These are phyloP conservation scores for Fusarium zealandicum DNA, from an alignment of 2,329 filamentous ascomycete species.

Conservation along the genomic window DNA sequence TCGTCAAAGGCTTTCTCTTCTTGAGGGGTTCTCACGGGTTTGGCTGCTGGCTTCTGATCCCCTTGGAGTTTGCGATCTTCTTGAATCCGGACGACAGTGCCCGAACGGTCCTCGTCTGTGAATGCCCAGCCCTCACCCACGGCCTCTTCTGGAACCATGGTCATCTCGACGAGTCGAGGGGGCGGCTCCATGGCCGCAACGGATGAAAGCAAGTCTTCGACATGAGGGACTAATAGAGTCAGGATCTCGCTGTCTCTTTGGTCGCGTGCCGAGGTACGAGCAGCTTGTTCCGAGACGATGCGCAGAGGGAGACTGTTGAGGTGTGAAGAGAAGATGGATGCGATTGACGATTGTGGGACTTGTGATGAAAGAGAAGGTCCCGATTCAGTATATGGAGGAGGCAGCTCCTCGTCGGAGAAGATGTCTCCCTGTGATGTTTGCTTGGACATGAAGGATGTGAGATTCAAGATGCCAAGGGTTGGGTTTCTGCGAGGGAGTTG, in stretches of 20 bases:
- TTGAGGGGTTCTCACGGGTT: neutral
- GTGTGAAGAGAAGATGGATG: conserved; percentile 47
- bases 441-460: conserved; percentile 23
- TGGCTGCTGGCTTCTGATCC: conserved; percentile 10
- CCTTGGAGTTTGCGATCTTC: conserved; percentile 23
- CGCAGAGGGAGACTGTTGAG: conserved; percentile 48
- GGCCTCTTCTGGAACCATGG: conserved; percentile 53
- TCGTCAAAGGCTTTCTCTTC: conserved; percentile 50
- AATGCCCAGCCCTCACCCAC: conserved; percentile 49
- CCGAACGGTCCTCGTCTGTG: conserved; percentile 44
- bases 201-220: conserved; percentile 52
- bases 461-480: conserved; percentile 4
- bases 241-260: conserved; percentile 50
- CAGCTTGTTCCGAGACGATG: conserved; percentile 47
- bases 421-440: conserved; percentile 3
- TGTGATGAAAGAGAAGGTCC: conserved; percentile 17
- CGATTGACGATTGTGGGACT: conserved; percentile 15
- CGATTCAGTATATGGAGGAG: conserved; percentile 37
- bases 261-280: conserved; percentile 45
- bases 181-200: conserved; percentile 45
- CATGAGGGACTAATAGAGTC: conserved; percentile 49
- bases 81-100: conserved; percentile 44
- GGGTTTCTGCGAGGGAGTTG: neutral
- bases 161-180: conserved; percentile 51
- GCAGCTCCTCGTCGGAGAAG: conserved; percentile 32